Base-by-base conservation (phyloP, 2,329 filamentous ascomycete genomes). In the Nectriaceae sp. region DNA sequence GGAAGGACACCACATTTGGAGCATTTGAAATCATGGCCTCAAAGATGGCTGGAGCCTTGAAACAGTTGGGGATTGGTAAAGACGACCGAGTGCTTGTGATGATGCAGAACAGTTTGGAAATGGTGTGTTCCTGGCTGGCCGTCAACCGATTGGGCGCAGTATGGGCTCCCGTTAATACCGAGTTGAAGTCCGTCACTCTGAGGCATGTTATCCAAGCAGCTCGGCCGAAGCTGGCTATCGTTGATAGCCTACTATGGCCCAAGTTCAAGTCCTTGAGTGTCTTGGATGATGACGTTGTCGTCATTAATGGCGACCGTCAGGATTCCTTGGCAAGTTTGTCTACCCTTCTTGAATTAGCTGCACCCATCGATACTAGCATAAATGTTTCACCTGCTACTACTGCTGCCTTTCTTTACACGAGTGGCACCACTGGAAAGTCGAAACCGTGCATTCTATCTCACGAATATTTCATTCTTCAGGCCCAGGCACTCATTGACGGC, bases 361-460 rank as follows among this genome's bases (percentile, higher is more conserved):
- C 18, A 11, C 16, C 33, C 33, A 37, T 37, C 18, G 33, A 37
- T 37, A 37, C 33, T 6, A 18, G 11, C 33, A 18, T 11, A 11
- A 18, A 37, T 18, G 33, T 37, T 16, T 37, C n/a, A 3, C 36
- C 46, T 13, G 29, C 35, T 37, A 41, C 46, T 3, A 40, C 41
- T 11, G 11, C 46, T 5, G 46, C 46, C n/a, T 37, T 49, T 15
- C 46, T 49, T 4, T 49, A 49, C 29, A 49, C 46, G 10, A 49
- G 46, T 20, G 46, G 46, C n/a, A 49, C 46, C 11, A 49, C 46
- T 4, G 46, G 41, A 20, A 49, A 41, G 36, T 49, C 46, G 15
- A 49, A 49, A 16, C 41, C 41, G 5, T 49, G 46, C 8, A 24
- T 40, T 5, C 26, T 49, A 4, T 49, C 46, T 10, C 46, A 44